Conservation (phyloP, 108 stramenopile genomes). For the Nitzschia sp. region DNA sequence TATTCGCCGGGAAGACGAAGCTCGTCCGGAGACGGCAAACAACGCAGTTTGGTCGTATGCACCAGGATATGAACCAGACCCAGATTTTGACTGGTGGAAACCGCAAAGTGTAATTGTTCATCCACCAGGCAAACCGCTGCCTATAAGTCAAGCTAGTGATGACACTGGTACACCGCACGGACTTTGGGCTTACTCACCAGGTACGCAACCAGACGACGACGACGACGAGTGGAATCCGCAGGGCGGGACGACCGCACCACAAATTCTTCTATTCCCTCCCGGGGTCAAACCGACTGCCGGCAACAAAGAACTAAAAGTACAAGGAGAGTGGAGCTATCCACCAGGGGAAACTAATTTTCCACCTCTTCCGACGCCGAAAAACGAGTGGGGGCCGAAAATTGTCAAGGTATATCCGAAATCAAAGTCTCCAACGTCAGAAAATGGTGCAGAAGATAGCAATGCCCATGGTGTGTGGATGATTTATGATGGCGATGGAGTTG, state of each 20-base stretch:
- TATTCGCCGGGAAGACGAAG: not conserved
- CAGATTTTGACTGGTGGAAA: conserved; percentile 9
- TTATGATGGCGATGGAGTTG: not conserved
- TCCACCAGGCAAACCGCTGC: not conserved
- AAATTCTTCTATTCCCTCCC: conserved; percentile 3
- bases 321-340: conserved; percentile 16
- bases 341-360: conserved; percentile 6
- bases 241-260: not conserved
- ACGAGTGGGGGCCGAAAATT: conserved; percentile 7
- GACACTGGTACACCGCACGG: not conserved
- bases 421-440: not conserved
- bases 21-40: not conserved
- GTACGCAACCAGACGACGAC: conserved; percentile 8
- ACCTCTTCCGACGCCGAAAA: conserved; percentile 11
- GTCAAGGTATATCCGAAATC: conserved; percentile 18
- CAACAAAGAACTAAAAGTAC: not conserved
- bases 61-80: not conserved
- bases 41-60: conserved; percentile 9
- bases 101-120: conserved; percentile 13
- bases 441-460: not conserved
- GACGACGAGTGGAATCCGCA: conserved; percentile 16
- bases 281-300: not conserved
- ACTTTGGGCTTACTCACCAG: conserved; percentile 10
- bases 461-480: conserved; percentile 7
- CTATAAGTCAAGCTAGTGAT: not conserved